Base-by-base conservation (phyloP, 2,329 filamentous ascomycete species). In the Zarea fungicola region DNA sequence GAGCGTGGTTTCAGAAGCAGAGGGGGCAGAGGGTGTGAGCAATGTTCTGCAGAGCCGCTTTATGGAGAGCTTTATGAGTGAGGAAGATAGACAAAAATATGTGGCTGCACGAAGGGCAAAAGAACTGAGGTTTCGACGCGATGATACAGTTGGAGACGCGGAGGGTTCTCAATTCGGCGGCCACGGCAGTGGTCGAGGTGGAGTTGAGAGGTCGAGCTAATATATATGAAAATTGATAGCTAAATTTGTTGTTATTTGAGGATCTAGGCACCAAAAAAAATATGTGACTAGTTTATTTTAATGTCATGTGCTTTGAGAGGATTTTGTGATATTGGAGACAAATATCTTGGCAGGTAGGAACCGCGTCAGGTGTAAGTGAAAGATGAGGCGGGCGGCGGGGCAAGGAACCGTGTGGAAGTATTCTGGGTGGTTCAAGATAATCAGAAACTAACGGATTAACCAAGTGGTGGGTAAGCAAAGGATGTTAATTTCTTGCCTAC, bases 51-150 rank as follows among this genome's bases (percentile, higher is more conserved):
- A 84, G 60, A 85, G 86, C 1, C 77, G 80, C 11, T 74, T 80
- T 35, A 81, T 90, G 41, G 85, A 91, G 58, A 86, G 78, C 58
- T 80, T 92, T 59, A 87, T 95, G 80, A 81, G 81, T 54, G 83
- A 85, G 6, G 87, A 93, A 62, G 87, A 92, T 60, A 78, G 81
- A 29, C 78, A 77, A 54, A 86, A 89, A 60, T 88, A 90, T 61
- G 77, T 83, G 58, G 77, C 87, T 59, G 82, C 84, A 2, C 85
- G 86, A 60, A 74, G 76, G 35, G 74, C 66, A 21, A 39, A 40
- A n/a, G 45, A 31, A 22, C 4, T 10, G 23, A 22, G 28, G 36
- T 16, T 34, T 16, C 37, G n/a, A 18, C 35, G 31, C 29, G 19
- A 39, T 10, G 19, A 29, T 2, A 28, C 34, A 18, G 25, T 18